phyloP scores from a whole-genome alignment of 2,329 filamentous ascomycete species.

The Penicillium sp. region DNA sequence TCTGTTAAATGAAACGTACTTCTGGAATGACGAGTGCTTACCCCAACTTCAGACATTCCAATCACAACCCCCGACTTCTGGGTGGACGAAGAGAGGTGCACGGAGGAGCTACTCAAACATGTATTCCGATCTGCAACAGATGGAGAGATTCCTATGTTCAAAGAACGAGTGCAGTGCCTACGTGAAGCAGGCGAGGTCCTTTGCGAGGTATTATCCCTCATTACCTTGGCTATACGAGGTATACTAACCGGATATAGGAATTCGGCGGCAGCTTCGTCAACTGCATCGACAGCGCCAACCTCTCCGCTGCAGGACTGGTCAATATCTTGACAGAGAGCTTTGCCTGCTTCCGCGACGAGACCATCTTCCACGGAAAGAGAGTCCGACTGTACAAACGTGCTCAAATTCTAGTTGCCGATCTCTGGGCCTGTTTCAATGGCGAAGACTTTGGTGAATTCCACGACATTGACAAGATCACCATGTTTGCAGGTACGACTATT shows the following conservation, averaged over 20 bases:
- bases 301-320: slow-evolving; percentile 80
- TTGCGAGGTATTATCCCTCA: slow-evolving; percentile 59
- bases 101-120: slow-evolving; percentile 68
- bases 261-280: slow-evolving; percentile 73
- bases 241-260: slow-evolving; percentile 51
- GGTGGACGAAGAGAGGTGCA: slow-evolving; percentile 73
- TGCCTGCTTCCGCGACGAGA: slow-evolving; percentile 80
- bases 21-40: background rate
- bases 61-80: slow-evolving; percentile 89
- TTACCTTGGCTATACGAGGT: background rate
- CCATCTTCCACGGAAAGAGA: slow-evolving; percentile 68
- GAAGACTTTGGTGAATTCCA: slow-evolving; percentile 74
- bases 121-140: slow-evolving; percentile 85
- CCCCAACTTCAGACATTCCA: slow-evolving; percentile 62
- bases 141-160: slow-evolving; percentile 81
- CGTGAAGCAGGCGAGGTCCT: slow-evolving; percentile 80
- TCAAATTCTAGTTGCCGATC: slow-evolving; percentile 91
- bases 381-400: slow-evolving; percentile 90
- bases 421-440: slow-evolving; percentile 95
- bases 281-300: slow-evolving; percentile 70
- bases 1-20: background rate
- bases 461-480: slow-evolving; percentile 94
- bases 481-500: slow-evolving; percentile 71
- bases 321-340: slow-evolving; percentile 83
- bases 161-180: slow-evolving; percentile 74